These are phyloP conservation scores for Dalbergia cochinchinensis DNA, from an alignment of 306 rosid species.

Conservation along the genomic window DNA sequence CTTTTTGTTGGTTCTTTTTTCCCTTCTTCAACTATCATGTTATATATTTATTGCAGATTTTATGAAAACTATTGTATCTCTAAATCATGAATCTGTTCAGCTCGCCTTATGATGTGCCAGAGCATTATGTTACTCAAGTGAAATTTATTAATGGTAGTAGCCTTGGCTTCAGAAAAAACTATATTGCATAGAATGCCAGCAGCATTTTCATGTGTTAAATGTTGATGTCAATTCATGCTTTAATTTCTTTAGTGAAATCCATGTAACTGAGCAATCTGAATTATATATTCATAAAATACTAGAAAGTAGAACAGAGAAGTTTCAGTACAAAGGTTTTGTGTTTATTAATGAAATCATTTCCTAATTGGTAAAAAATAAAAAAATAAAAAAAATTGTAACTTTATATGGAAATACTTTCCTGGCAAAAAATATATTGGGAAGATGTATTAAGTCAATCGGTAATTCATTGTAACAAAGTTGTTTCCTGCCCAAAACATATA, in stretches of 20 bases:
- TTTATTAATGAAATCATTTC: constrained; percentile 25
- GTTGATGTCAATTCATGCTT: constrained; percentile 9
- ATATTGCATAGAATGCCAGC: background rate
- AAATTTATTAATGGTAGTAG: constrained; percentile 25
- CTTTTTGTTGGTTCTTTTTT: background rate
- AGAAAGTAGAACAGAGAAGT: constrained; percentile 7
- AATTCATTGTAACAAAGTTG: background rate
- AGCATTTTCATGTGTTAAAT: background rate
- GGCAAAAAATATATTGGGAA: constrained; percentile 20
- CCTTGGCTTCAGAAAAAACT: constrained; percentile 18
- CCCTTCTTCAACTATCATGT: constrained; percentile 10
- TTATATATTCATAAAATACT: constrained; percentile 32
- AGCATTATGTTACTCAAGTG: constrained; percentile 26
- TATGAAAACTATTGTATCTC: background rate
- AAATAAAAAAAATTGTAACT: background rate
- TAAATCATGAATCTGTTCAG: constrained; percentile 12
- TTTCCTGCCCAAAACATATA: background rate
- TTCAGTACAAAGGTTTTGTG: background rate
- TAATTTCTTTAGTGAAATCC: background rate
- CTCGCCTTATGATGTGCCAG: constrained; percentile 19
- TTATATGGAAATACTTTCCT: constrained; percentile 9
- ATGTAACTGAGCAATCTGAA: background rate
- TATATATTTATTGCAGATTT: constrained; percentile 13
- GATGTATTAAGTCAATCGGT: background rate
- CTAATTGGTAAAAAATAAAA: background rate